phyloP scores from a whole-genome alignment of 116 monocot species.

The Papilionanthe hybrid region DNA sequence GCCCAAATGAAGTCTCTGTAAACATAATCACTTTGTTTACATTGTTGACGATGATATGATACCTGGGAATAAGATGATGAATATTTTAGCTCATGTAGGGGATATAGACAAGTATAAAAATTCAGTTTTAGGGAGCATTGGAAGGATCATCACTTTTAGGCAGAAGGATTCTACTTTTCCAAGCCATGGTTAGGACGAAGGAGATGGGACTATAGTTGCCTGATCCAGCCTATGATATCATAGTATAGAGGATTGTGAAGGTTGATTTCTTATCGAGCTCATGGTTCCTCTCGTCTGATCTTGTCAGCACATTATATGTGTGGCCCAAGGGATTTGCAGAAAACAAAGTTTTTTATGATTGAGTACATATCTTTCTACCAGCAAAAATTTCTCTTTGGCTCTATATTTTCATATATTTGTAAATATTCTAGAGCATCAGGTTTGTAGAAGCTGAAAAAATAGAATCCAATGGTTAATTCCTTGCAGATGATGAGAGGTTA shows the following conservation, averaged over 20 bases:
- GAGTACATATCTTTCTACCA: too few species aligned
- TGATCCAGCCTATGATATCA: conserved; percentile 83
- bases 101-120: conserved; percentile 83
- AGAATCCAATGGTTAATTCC: too few species aligned
- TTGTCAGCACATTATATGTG: conserved; percentile 77
- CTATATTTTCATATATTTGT: too few species aligned
- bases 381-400: too few species aligned
- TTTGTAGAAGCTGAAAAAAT: too few species aligned
- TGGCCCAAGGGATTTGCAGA: too few species aligned
- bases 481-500: too few species aligned
- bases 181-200: conserved; percentile 76
- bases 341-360: too few species aligned
- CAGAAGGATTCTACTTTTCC: conserved; percentile 92
- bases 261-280: conserved; percentile 91
- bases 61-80: conserved; percentile 74
- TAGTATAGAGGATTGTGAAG: conserved; percentile 64
- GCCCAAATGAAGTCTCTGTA: conserved; percentile 63
- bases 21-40: conserved; percentile 71
- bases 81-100: conserved; percentile 74
- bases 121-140: conserved; percentile 83
- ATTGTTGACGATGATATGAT: conserved; percentile 94
- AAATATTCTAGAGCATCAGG: too few species aligned
- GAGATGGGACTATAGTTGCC: conserved; percentile 84
- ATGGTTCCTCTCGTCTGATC: conserved; percentile 82
- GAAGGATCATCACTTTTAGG: conserved; percentile 83